Percentiles rank a stretch among this genome's conserved stretches.
Conservation (phyloP, 2,329 filamentous ascomycete genomes). For the Ophiostoma piceae region DNA sequence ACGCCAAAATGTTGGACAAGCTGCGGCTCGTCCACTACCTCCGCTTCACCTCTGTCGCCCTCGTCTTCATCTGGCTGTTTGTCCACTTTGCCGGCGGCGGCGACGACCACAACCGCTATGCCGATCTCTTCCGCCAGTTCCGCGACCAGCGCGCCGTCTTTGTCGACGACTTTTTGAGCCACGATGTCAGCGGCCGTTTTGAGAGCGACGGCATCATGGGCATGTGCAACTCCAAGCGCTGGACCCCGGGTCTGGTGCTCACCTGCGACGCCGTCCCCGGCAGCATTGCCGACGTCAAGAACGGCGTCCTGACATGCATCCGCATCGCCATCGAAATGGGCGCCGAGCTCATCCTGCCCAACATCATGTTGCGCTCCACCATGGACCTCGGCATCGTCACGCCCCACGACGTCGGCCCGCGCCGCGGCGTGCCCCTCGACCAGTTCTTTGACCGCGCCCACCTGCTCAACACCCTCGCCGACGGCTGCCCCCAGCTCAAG, state of each 20-base stretch:
- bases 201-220: constrained; percentile 32
- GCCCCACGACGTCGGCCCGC: constrained; percentile 30
- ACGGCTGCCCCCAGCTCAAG: constrained; percentile 37
- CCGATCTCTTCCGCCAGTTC: constrained; percentile 31
- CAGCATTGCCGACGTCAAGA: constrained; percentile 42
- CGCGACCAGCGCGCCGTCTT: constrained; percentile 35
- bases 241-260: constrained; percentile 41
- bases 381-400: constrained; percentile 31
- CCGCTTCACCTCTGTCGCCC: constrained; percentile 29
- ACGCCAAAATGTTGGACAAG: constrained; percentile 29
- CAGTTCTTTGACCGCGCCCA: constrained; percentile 37
- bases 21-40: constrained; percentile 30
- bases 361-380: constrained; percentile 34
- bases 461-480: constrained; percentile 31
- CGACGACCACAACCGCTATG: constrained; percentile 20
- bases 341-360: constrained; percentile 38
- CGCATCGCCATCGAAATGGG: constrained; percentile 45
- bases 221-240: constrained; percentile 37
- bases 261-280: constrained; percentile 41
- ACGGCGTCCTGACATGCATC: constrained; percentile 43
- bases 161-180: constrained; percentile 34
- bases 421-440: constrained; percentile 32
- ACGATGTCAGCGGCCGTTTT: constrained; percentile 35
- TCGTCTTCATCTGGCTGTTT: constrained; percentile 31
- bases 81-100: constrained; percentile 28